These are phyloP conservation scores for Akanthomyces dipterigenus DNA, from an alignment of 2,329 filamentous ascomycete genomes.

Conservation along the genomic window DNA sequence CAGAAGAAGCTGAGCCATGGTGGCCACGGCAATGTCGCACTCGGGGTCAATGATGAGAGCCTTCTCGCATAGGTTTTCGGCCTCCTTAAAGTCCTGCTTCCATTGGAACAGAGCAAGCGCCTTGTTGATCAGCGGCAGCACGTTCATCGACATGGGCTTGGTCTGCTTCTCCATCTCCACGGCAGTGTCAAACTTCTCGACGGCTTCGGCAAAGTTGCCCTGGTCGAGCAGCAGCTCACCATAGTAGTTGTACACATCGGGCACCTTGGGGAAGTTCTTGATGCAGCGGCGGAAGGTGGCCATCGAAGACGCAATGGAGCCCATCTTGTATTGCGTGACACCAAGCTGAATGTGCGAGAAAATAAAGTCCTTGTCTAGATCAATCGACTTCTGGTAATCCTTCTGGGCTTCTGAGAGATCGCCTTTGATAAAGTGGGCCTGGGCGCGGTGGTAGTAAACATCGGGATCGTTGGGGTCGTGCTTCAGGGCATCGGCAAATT, in stretches of 20 bases:
- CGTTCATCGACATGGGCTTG: slow-evolving; percentile 94
- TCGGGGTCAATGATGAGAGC: slow-evolving; percentile 96
- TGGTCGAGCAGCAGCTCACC: slow-evolving; percentile 95
- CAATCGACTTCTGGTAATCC: slow-evolving; percentile 99
- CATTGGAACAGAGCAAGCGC: slow-evolving; percentile 94
- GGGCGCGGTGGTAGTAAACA: slow-evolving; percentile 97
- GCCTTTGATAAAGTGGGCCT: slow-evolving; percentile 94
- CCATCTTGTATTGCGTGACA: slow-evolving; percentile 99
- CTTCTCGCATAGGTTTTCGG: slow-evolving; percentile 94
- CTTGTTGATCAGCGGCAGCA: slow-evolving; percentile 97
- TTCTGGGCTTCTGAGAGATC: slow-evolving; percentile 92
- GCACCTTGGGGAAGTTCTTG: slow-evolving; percentile 96
- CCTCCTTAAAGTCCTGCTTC: slow-evolving; percentile 93
- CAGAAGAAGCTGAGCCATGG: slow-evolving; percentile 93
- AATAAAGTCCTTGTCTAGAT: slow-evolving; percentile 92
- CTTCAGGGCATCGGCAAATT: slow-evolving; percentile 78
- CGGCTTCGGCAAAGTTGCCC: slow-evolving; percentile 88
- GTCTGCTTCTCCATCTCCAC: slow-evolving; percentile 96
- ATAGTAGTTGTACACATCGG: slow-evolving; percentile 99
- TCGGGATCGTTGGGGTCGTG: slow-evolving; percentile 88
- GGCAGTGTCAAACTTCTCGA: slow-evolving; percentile 97
- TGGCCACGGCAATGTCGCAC: slow-evolving; percentile 96
- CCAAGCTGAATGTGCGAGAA: slow-evolving; percentile 99
- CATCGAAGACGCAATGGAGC: slow-evolving; percentile 95
- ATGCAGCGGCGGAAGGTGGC: slow-evolving; percentile 95